Conservation (phyloP, 176 grass and related monocot species). For the Thalia dealbata region DNA sequence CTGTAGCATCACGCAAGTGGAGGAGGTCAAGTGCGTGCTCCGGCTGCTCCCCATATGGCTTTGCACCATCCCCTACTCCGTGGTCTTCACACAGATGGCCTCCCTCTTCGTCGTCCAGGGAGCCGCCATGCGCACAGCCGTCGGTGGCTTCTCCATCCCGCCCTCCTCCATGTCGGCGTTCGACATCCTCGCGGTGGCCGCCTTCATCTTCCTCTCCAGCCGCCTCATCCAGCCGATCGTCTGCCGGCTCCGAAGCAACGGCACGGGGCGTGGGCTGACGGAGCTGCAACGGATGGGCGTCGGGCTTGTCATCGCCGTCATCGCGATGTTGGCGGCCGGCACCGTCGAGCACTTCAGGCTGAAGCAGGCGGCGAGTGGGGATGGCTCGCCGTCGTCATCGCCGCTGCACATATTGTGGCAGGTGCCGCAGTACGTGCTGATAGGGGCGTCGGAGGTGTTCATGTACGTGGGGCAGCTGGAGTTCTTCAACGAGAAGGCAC, state of each 20-base stretch:
- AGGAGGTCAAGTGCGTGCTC: slow-evolving; percentile 12
- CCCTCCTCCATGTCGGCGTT: slow-evolving; percentile 7
- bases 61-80: slow-evolving; percentile 16
- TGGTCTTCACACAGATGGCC: slow-evolving; percentile 14
- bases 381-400: not conserved
- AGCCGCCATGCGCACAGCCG: not conserved
- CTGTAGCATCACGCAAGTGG: slow-evolving; percentile 14
- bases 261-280: not conserved
- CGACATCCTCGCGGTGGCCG: slow-evolving; percentile 8
- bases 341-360: slow-evolving; percentile 7
- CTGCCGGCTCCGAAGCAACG: not conserved
- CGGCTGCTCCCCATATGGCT: slow-evolving; percentile 12
- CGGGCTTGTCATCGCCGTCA: not conserved
- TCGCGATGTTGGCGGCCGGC: slow-evolving; percentile 1
- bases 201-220: slow-evolving; percentile 1
- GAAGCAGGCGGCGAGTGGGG: not conserved
- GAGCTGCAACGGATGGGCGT: slow-evolving; percentile 13
- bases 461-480: slow-evolving; percentile 21
- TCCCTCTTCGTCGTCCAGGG: slow-evolving; percentile 14
- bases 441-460: slow-evolving; percentile 19
- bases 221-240: not conserved
- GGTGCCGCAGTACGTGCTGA: slow-evolving; percentile 9
- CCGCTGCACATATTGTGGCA: slow-evolving; percentile 11
- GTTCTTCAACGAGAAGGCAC: slow-evolving; percentile 13
- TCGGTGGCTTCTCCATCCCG: not conserved